Conservation (phyloP, 1,139 yeast species). For the Geotrichum citri-aurantii region DNA sequence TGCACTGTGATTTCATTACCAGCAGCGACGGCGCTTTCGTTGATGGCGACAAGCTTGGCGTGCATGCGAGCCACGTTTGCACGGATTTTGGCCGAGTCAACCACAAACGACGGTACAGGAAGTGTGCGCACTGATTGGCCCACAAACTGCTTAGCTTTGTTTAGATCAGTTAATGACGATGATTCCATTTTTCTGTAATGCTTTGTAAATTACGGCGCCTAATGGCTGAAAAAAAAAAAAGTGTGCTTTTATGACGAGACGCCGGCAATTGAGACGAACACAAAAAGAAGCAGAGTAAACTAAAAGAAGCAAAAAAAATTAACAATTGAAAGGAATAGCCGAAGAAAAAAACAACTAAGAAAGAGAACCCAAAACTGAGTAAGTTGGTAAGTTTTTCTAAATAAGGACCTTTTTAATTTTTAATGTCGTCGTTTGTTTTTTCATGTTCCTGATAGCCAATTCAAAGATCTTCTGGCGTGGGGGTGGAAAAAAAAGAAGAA, state of each 20-base stretch:
- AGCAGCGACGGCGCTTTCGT: conserved; percentile 1
- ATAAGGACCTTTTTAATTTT: no score
- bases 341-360: background rate
- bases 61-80: conserved; percentile 42
- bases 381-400: no score
- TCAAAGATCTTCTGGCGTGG: background rate
- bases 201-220: no score
- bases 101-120: conserved; percentile 54
- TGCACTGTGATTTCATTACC: conserved; percentile 23
- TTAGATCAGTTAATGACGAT: conserved; percentile 4
- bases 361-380: background rate
- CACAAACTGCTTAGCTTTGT: conserved; percentile 24
- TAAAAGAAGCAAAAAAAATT: no score
- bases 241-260: no score
- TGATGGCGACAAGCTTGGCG: conserved; percentile 31
- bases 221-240: no score
- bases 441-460: background rate
- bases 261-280: no score
- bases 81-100: conserved; percentile 39
- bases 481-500: background rate
- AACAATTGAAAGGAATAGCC: no score
- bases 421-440: background rate
- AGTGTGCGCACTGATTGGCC: conserved; percentile 33
- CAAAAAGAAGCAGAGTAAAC: no score
- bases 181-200: background rate